Conservation (phyloP, 225 moss, liverwort and hornwort genomes). For the Bryum argenteum region DNA sequence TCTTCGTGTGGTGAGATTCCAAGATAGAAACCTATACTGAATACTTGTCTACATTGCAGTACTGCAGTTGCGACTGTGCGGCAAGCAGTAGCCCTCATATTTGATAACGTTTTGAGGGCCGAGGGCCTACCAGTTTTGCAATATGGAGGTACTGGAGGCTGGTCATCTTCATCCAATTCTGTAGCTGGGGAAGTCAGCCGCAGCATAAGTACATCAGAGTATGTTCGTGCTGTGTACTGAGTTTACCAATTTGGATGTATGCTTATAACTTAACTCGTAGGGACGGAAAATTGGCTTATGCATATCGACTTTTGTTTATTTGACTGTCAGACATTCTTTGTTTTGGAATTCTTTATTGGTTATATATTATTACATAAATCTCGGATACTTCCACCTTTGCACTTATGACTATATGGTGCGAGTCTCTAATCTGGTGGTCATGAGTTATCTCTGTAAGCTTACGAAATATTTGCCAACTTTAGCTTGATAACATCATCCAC, state of each 20-base stretch:
- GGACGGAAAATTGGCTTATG: not conserved
- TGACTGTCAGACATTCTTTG: slow-evolving; percentile 18
- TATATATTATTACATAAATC: slow-evolving; percentile 8
- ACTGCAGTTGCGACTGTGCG: slow-evolving; percentile 90
- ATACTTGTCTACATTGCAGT: slow-evolving; percentile 42
- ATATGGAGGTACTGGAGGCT: slow-evolving; percentile 69
- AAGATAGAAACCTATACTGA: slow-evolving; percentile 18
- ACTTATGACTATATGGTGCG: slow-evolving; percentile 17
- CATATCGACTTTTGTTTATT: slow-evolving; percentile 8
- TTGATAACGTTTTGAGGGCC: slow-evolving; percentile 79
- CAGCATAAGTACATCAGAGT: slow-evolving; percentile 58
- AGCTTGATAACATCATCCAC: not conserved
- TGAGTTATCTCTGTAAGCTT: slow-evolving; percentile 17
- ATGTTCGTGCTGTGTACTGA: slow-evolving; percentile 31
- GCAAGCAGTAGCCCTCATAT: slow-evolving; percentile 95
- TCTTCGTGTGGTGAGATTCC: slow-evolving; percentile 24
- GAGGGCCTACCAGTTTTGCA: slow-evolving; percentile 77
- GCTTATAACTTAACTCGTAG: not conserved
- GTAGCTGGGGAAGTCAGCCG: slow-evolving; percentile 81
- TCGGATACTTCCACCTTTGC: slow-evolving; percentile 10
- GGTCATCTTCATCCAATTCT: slow-evolving; percentile 74
- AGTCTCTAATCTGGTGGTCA: slow-evolving; percentile 12
- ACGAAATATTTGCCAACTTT: slow-evolving; percentile 4
- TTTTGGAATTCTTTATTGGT: not conserved
- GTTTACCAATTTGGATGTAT: slow-evolving; percentile 18